Base-by-base conservation (phyloP, 305 asterid species). In the Fraxinus albicans region DNA sequence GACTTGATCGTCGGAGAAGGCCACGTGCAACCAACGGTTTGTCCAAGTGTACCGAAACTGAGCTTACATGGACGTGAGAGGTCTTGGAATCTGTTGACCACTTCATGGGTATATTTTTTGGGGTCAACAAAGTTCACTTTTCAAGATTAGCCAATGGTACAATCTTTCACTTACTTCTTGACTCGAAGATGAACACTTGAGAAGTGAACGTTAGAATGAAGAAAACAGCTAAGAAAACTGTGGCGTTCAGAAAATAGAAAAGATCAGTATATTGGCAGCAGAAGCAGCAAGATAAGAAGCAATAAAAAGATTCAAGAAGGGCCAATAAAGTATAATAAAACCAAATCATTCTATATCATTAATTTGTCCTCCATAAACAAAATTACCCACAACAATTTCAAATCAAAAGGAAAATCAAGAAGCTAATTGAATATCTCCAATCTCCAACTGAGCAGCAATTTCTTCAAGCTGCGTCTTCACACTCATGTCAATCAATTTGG, bases 391-490 rank as follows among this genome's bases (percentile, higher is more conserved):
- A 60, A 21, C 5, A 60, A 60, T 60, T 60, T n/a, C 70, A 25
- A 77, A 27, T 12, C 13, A 77, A 44, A 44, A 4, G 80, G 6
- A 75, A 63, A 63, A 55, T 76, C 63, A 86, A 79, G 82, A 87
- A 83, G 91, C 93, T 79, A 93, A 88, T 78, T 91, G 95, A 87
- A 94, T 86, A 40, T 94, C 97, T 36, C 95, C 94, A 79, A 93
- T 65, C 77, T 95, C 97, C 69, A 95, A 90, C 88, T 91, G 91
- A 6, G 88, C 88, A 27, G 96, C 89, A 76, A 95, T 92, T 79
- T 95, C 97, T 83, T 93, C 93, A 10, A 95, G 94, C 90, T 95
- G 97, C 79, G 92, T 95, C 89, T 95, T 95, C 58, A 95, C 97
- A 80, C 99, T 95, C 97, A 95, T 88, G 55, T 95, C 97, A 70